phyloP scores from a whole-genome alignment of 73 alveolate species.

The Diophrys sp. region DNA sequence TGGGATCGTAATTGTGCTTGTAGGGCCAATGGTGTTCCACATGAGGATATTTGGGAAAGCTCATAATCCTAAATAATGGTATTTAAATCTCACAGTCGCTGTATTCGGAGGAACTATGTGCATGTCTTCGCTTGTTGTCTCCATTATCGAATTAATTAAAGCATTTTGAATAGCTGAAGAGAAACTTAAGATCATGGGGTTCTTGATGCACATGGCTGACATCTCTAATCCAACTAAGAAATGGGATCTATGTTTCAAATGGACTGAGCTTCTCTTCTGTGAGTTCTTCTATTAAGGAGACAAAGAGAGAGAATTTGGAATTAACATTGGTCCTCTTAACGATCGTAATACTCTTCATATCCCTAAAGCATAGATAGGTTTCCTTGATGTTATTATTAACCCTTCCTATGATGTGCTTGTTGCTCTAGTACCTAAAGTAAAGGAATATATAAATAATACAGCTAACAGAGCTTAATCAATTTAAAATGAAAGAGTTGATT shows the following conservation, averaged over 20 bases:
- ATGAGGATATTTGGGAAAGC: not conserved
- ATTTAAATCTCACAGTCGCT: not conserved
- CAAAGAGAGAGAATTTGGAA: conserved; percentile 22
- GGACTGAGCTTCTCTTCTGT: conserved; percentile 46
- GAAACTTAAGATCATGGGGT: not conserved
- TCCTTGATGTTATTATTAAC: conserved; percentile 19
- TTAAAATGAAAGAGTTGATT: no score
- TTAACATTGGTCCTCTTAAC: conserved; percentile 22
- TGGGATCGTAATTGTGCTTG: conserved; percentile 27
- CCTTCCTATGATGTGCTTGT: conserved; percentile 22
- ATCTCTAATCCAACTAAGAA: conserved; percentile 39
- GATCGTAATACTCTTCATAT: conserved; percentile 33
- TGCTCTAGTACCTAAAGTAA: conserved; percentile 48
- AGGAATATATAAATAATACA: conserved; percentile 33
- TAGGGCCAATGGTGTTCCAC: conserved; percentile 12
- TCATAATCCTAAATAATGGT: not conserved
- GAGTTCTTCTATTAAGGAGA: conserved; percentile 58
- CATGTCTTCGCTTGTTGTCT: not conserved
- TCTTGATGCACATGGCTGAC: conserved; percentile 34
- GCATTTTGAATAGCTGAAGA: not conserved
- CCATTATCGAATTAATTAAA: not conserved
- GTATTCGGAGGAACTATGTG: not conserved
- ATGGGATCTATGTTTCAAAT: conserved; percentile 24
- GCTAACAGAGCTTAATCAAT: conserved; percentile 25
- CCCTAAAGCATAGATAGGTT: conserved; percentile 36